These are phyloP conservation scores for Hypoxylon cercidicola DNA, from an alignment of 495 filamentous ascomycete species.

Conservation along the genomic window DNA sequence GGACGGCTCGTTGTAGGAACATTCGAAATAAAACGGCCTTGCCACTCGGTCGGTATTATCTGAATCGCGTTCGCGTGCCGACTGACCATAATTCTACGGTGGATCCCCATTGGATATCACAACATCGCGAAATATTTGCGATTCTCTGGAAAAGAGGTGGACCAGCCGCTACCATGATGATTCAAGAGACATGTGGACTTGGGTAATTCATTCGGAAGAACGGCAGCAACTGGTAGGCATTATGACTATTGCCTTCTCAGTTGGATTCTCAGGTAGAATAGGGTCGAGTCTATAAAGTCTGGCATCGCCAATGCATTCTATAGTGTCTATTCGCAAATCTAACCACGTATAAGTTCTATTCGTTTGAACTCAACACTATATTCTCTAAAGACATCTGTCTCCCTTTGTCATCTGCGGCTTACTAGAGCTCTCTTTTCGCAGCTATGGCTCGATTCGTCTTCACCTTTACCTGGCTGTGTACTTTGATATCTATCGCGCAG, in stretches of 20 bases:
- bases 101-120: conserved; percentile 3
- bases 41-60: conserved; percentile 10
- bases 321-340: no score
- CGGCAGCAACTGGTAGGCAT: conserved; percentile 4
- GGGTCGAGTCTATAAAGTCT: conserved; percentile 11
- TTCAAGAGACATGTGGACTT: conserved; percentile 13
- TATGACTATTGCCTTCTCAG: neutral
- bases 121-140: conserved; percentile 4
- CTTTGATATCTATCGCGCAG: conserved; percentile 13
- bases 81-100: conserved; percentile 8
- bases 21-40: conserved; percentile 3
- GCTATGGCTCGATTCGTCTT: conserved; percentile 23
- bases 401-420: neutral
- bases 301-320: neutral
- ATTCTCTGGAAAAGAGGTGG: conserved; percentile 14
- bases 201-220: conserved; percentile 7
- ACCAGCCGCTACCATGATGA: conserved; percentile 15
- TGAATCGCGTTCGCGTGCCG: conserved; percentile 21
- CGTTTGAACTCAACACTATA: no score
- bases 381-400: no score
- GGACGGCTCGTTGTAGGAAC: neutral
- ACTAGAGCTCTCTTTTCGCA: neutral
- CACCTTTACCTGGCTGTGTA: conserved; percentile 9
- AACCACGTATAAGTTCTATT: no score
- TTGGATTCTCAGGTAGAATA: neutral